A percentile compares a stretch with the other conserved stretches of the same genome.
Conservation (phyloP, 306 rosid species). For the Begonia fuchsioides region DNA sequence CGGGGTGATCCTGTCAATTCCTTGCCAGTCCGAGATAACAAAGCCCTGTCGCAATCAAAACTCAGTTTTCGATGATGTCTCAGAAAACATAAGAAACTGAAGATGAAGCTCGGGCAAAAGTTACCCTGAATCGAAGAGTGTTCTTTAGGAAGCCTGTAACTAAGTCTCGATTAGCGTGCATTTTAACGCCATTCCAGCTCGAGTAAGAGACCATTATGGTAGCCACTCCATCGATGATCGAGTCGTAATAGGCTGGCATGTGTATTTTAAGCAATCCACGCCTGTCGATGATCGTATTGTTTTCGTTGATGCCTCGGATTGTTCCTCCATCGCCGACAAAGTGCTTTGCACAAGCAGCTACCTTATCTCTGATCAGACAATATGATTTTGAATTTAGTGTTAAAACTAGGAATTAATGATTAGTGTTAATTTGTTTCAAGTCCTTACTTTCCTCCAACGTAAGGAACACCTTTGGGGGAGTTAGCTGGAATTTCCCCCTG, state of each 20-base stretch:
- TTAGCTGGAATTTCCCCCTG: constrained; percentile 27
- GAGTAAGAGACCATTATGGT: constrained; percentile 30
- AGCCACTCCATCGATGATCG: constrained; percentile 20
- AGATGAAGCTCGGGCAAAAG: not conserved
- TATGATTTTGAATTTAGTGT: not conserved
- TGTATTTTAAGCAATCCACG: constrained; percentile 24
- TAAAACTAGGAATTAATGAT: not conserved
- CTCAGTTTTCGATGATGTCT: not conserved
- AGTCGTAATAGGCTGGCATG: constrained; percentile 22
- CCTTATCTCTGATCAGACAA: constrained; percentile 12
- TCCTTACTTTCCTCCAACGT: constrained; percentile 23
- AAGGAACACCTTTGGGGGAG: constrained; percentile 19
- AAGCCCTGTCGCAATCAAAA: constrained; percentile 15
- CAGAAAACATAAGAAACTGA: not conserved
- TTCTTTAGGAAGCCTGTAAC: constrained; percentile 24
- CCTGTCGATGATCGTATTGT: constrained; percentile 12
- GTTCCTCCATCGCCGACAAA: constrained; percentile 31
- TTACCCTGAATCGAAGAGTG: constrained; percentile 23
- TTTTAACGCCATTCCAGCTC: constrained; percentile 31
- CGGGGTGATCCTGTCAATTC: constrained; percentile 23
- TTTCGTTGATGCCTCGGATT: constrained; percentile 19
- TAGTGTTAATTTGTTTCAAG: not conserved
- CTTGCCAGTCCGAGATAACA: constrained; percentile 30
- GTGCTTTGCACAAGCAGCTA: constrained; percentile 32
- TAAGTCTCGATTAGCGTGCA: constrained; percentile 22